Evolutionary conservation across 2,329 filamentous ascomycete genomes (phyloP), one percentile per base, ranked within the genome.

Genomic region (Xylariaceae sp.): DNA sequence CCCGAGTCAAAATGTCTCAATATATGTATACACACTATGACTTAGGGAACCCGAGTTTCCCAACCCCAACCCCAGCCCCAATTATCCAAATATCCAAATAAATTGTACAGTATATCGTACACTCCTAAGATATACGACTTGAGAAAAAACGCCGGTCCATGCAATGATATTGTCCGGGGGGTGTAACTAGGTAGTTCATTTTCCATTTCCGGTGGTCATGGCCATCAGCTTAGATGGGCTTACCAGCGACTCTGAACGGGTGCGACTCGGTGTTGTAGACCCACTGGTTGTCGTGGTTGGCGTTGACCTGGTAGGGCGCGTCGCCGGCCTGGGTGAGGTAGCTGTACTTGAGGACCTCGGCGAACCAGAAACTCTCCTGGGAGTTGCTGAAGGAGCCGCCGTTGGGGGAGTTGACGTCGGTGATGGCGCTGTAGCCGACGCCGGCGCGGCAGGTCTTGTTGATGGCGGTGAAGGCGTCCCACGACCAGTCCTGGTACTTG

Each of bases 281-380:
- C 4, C 80, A 82, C 56, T 72, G 53, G 60, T 79, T 79, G n/a
- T 68, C 64, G 47, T 71, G 68, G 44, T 71, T 69, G 8, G 71
- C 70, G 60, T 75, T 73, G 48, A 81, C 69, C 66, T 81, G 78
- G 63, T 76, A 77, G 3, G 69, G 67, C 2, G 77, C 82, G 34
- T 89, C 86, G 67, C 72, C 74, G 0, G 80, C 77, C 66, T 84
- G 83, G 55, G 88, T 87, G 63, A 95, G 69, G 72, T 88, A 95
- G 54, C 80, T 75, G 69, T 95, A 95, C 77, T 95, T 95, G 70
- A 95, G 68, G 59, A 91, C 87, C 74, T 95, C 90, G 0, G 90
- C 89, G 69, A 95, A 90, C 75, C 88, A 85, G 73, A 94, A 95
- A 64, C 87, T 91, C 73, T 95, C 89, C 76, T 92, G 87, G 68